A percentile compares a stretch with the other conserved stretches of the same genome.
phyloP scores from a whole-genome alignment of 257 asterid species.

The Solanum pennellii region DNA sequence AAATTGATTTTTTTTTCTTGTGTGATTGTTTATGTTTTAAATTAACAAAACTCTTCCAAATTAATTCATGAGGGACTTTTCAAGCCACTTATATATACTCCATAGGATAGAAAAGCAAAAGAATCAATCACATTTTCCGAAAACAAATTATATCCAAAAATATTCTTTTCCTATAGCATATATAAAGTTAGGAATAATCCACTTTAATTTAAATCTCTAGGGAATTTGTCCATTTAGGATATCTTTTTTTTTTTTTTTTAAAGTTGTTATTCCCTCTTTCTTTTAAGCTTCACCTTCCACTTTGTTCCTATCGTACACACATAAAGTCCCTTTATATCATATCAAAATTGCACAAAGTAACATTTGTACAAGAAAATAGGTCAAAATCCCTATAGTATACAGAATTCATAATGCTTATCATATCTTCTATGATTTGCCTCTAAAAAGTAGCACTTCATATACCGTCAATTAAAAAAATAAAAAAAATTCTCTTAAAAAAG shows the following conservation, averaged over 20 bases:
- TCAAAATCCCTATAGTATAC: neutral
- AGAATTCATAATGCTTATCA: neutral
- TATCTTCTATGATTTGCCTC: neutral
- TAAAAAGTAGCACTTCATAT: neutral
- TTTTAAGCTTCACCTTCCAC: neutral
- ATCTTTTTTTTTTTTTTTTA: neutral
- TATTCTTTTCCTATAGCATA: neutral
- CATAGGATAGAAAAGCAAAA: neutral
- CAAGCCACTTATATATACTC: neutral
- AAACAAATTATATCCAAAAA: neutral
- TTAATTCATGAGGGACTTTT: neutral
- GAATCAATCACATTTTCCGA: neutral
- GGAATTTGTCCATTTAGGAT: neutral
- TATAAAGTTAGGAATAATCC: neutral
- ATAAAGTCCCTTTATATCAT: neutral
- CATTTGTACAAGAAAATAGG: neutral
- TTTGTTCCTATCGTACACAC: neutral
- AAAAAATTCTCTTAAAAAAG: neutral
- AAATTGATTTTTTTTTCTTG: neutral
- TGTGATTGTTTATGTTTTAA: neutral
- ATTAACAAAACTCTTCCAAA: neutral
- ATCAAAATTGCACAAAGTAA: neutral
- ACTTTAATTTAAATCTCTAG: neutral
- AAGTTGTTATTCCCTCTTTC: neutral
- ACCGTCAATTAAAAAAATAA: neutral